Base-by-base conservation (phyloP, 2,329 filamentous ascomycete species). In the Gaeumannomyces tritici region DNA sequence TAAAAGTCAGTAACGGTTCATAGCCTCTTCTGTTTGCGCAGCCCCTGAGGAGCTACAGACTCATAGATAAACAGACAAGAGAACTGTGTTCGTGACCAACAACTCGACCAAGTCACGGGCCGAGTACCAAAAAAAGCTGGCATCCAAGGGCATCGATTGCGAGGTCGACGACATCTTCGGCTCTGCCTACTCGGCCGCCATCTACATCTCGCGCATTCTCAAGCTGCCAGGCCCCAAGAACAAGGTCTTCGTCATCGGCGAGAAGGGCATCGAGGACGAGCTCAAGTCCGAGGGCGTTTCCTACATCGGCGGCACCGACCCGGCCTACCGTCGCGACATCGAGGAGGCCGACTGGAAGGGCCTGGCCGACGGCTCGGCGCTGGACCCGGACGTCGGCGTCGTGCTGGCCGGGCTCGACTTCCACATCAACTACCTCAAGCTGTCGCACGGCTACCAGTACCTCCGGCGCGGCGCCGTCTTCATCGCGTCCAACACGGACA, bases 41-140 rank as follows among this genome's bases (percentile, higher is more conserved):
- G 26, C n/a, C n/a, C 15, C 57, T 26, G 57, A 26, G 18, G 42
- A n/a, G 42, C 42, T 51, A 51, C 42, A 21, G 18, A n/a, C 42
- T 51, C 42, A n/a, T 35, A 59, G 15, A 35, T 12, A 35, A 8
- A 33, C 61, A 95, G 93, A 91, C 72, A 99, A 99, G 76, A 89
- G 89, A 73, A 83, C 95, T 42, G 87, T 99, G 62, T 99, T 99
- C 72, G 95, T 99, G 61, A 99, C 95, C 55, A 99, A 99, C 79
- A 99, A 99, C 79, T 97, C 92, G 71, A 98, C 95, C 63, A 99
- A 99, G 74, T 96, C 93, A 13, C 89, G 95, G 63, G 80, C 84
- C 60, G 92, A 97, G 73, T 99, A 99, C 77, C 88, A 89, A 74
- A 91, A 93, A 79, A 99, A 98, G 73, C 88, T 99, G 64, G 85